Conservation (phyloP, 257 asterid species). For the Petunia secreta region DNA sequence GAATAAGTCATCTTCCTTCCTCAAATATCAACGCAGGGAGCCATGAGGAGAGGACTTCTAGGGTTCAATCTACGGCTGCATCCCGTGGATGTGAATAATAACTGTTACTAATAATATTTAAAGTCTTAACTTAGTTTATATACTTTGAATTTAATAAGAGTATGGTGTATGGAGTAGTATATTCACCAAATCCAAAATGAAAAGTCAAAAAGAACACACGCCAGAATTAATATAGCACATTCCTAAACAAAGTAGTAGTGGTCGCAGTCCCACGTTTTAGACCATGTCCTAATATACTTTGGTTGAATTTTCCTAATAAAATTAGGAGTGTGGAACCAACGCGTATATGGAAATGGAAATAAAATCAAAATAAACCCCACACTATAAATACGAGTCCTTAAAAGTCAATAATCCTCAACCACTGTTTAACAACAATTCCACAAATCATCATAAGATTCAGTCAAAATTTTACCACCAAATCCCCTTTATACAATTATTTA, state of each 20-base stretch:
- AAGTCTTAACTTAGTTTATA: neutral
- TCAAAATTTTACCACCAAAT: conserved; percentile 2
- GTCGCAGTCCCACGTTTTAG: neutral
- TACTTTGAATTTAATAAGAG: too few relatives aligned
- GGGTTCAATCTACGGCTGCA: too few relatives aligned
- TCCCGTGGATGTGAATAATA: too few relatives aligned
- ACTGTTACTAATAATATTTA: neutral
- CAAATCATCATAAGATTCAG: neutral
- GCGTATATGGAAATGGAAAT: too few relatives aligned
- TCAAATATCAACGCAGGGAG: too few relatives aligned
- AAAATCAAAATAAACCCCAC: neutral
- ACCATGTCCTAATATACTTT: neutral
- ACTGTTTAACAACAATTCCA: neutral
- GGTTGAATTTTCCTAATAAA: neutral
- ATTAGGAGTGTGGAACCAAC: conserved; percentile 28
- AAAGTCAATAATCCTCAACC: conserved; percentile 23
- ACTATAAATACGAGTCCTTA: neutral
- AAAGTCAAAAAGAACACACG: neutral
- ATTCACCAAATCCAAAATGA: neutral
- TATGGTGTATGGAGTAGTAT: too few relatives aligned
- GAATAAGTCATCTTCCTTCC: too few relatives aligned
- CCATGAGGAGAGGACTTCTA: too few relatives aligned
- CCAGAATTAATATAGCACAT: neutral
- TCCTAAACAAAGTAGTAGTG: neutral
- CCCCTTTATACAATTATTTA: neutral